Evolutionary conservation across 495 filamentous ascomycete species (phyloP), one percentile per base, ranked within the genome.

Genomic region (Poronia punctata): DNA sequence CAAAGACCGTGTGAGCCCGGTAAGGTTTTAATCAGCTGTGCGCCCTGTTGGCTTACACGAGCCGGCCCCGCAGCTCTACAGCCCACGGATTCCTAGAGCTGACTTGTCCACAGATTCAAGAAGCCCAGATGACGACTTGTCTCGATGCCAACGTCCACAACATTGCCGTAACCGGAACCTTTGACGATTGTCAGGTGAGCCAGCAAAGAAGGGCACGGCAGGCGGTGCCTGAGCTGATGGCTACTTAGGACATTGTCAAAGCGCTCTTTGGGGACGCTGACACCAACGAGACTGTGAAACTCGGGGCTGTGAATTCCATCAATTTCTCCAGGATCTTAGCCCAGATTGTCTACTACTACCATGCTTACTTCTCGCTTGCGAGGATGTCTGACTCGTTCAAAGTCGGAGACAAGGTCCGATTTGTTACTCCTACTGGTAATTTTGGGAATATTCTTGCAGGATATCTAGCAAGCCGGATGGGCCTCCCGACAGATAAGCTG

Each of bases 391-490:
- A 62, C 0, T 65, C 67, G 19, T 71, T 74, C 40, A 63, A 70
- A 24, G 56, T 75, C 1, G 68, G 68, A 11, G 65, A 74, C 40
- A 79, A 79, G 48, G 67, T 95, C 40, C 78, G 86, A 31, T 88
- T 85, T 52, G 83, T 90, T 7, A 82, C 86, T 0, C 92, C 92
- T 2, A 86, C 87, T 2, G 90, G 92, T 9, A 97, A 98, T 72
- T 98, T 98, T 57, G 90, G 89, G n/a, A 82, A 97, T 56, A 83
- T 97, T 49, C 74, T 96, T 3, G 89, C 92, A 0, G 92, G 92
- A 29, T 97, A 84, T 60, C 94, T 95, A 54, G 88, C 89, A 1
- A 79, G 80, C 47, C 73, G 77, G 44, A 95, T 98, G 88, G 92
- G 92, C 31, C 76, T 96, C 0, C 89, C 88, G 16, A 70, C 75